Evolutionary conservation across 768 basidiomycete genomes (phyloP), one percentile per base, ranked within the genome.

Genomic region (Termitomyces sp.): DNA sequence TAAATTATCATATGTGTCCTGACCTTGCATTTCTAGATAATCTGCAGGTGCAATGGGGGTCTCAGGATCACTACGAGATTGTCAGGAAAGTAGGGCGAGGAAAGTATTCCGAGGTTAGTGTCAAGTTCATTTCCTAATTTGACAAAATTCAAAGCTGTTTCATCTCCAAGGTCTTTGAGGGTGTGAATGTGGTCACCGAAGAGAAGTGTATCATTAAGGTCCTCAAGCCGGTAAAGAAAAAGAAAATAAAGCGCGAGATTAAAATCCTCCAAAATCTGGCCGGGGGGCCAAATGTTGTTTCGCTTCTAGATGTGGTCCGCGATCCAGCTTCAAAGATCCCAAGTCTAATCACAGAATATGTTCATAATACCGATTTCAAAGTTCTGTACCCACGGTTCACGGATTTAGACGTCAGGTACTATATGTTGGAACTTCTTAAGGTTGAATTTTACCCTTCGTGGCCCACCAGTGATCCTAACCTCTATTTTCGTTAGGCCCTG

Each of bases 201-300:
- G 89, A 91, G 72, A 95, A 95, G 73, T 95, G 93, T 70, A 96
- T 96, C 71, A 94, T 98, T 76, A 98, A 98, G 71, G 96, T 98
- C 32, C 80, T 98, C 62, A 98, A 98, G 71, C 96, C 96, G 0
- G 95, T 98, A 40, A 98, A 98, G 82, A 98, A 98, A 84, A 98
- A 98, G 84, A 98, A 98, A 76, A 98, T 98, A 74, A 98, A 98
- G 76, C 82, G 96, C 60, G 96, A 98, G 75, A 97, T 98, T 70
- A 98, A 98, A 78, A 96, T 98, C 65, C 75, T 98, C 24, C 93
- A 95, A 73, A 97, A 98, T 69, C 79, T 98, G 30, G 92, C 94
- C 0, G 95, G 96, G 24, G 96, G 96, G 6, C 94, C 94, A 3
- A 98, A 98, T 70, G 80, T 98, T 60, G 91, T 98, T 47, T 88